phyloP scores from a whole-genome alignment of 768 basidiomycete genomes.

The Amanita pallidorosea region DNA sequence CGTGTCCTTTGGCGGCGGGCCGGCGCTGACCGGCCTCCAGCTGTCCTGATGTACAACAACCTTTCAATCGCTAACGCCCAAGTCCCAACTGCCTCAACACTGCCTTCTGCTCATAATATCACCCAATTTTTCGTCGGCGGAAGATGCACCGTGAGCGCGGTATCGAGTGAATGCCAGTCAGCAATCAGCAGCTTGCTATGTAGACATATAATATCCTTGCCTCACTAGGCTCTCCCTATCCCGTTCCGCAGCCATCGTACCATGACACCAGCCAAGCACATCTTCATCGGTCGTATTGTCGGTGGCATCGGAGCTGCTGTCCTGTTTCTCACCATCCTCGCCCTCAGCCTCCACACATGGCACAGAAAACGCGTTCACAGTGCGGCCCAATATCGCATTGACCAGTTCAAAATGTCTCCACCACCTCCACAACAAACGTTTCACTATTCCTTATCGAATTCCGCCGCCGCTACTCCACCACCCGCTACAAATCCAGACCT shows the following conservation, averaged over 20 bases:
- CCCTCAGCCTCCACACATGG: background rate
- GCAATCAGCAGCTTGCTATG: no score
- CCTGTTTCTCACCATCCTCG: background rate
- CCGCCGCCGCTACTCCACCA: background rate
- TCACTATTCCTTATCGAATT: background rate
- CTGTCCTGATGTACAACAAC: no score
- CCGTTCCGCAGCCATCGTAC: background rate
- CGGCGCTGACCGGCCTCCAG: background rate
- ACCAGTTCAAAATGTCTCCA: background rate
- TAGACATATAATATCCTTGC: no score
- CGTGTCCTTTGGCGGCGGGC: conserved; percentile 1
- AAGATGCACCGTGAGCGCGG: no score
- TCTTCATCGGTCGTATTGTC: background rate
- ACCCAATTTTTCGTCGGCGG: no score
- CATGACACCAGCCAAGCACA: background rate
- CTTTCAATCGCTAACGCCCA: no score
- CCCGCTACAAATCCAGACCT: background rate
- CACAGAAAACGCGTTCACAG: background rate
- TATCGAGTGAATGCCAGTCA: no score
- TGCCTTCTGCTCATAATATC: no score
- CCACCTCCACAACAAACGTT: background rate
- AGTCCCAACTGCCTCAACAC: no score
- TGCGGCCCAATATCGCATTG: background rate
- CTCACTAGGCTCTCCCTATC: background rate
- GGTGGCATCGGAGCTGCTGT: background rate